phyloP scores from a whole-genome alignment of 2,329 filamentous ascomycete genomes.

The Dendrostoma leiphaemia region DNA sequence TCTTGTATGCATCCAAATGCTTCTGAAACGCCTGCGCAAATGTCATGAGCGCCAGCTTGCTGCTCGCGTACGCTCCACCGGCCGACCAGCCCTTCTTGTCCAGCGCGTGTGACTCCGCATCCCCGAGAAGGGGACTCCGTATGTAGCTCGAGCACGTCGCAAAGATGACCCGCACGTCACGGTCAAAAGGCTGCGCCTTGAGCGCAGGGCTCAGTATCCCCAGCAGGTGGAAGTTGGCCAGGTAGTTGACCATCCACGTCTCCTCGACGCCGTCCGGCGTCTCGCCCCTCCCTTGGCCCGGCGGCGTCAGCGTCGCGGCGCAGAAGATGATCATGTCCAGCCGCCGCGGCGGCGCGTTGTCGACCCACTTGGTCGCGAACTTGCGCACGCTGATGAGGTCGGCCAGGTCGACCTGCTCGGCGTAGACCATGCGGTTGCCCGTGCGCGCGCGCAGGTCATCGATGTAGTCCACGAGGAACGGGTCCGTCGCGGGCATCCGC shows the following conservation, averaged over 20 bases:
- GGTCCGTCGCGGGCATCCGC: constrained; percentile 74
- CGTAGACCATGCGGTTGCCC: constrained; percentile 85
- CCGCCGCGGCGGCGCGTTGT: constrained; percentile 84
- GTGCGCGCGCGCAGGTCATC: constrained; percentile 78
- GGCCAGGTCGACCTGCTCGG: constrained; percentile 87
- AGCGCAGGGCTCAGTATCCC: constrained; percentile 89
- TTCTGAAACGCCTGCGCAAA: constrained; percentile 92
- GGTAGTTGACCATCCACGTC: constrained; percentile 92
- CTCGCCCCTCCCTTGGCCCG: constrained; percentile 54
- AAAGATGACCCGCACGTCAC: constrained; percentile 86
- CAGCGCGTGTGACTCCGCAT: constrained; percentile 39
- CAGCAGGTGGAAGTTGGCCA: constrained; percentile 93
- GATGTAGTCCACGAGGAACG: constrained; percentile 90
- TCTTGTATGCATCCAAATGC: constrained; percentile 78
- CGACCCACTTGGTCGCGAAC: constrained; percentile 97
- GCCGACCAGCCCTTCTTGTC: constrained; percentile 54
- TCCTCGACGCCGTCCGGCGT: constrained; percentile 81
- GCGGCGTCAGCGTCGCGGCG: constrained; percentile 73
- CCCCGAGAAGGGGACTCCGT: constrained; percentile 64
- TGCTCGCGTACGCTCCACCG: constrained; percentile 58
- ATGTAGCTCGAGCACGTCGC: constrained; percentile 89
- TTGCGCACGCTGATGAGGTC: constrained; percentile 86
- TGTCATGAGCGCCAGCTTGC: constrained; percentile 78
- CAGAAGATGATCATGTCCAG: constrained; percentile 91
- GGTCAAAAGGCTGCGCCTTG: constrained; percentile 85